phyloP scores from a whole-genome alignment of 202 grass and related monocot species.

The Panicum hallii region DNA sequence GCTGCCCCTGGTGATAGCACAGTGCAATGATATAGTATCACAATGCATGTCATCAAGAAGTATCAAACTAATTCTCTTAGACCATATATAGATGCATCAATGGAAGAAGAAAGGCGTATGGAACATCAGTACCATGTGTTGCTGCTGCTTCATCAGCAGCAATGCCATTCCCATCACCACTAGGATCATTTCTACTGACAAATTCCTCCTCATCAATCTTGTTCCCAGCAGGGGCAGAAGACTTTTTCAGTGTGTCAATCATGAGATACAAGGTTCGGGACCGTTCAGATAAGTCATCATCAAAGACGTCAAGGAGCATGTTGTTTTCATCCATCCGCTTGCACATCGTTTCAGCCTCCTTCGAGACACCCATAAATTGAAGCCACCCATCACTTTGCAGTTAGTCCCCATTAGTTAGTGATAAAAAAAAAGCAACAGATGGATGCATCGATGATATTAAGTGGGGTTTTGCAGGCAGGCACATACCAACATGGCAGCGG shows the following conservation, averaged over 20 bases:
- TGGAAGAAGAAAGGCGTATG: too few relatives aligned
- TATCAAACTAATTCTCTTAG: too few relatives aligned
- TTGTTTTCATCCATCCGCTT: neutral
- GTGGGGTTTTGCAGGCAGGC: neutral
- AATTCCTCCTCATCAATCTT: neutral
- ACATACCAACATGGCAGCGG: conserved; percentile 9
- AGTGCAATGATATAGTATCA: too few relatives aligned
- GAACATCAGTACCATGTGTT: too few relatives aligned
- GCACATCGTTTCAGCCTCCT: neutral
- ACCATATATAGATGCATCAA: too few relatives aligned
- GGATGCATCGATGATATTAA: neutral
- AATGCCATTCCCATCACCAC: too few relatives aligned
- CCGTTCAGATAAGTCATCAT: neutral
- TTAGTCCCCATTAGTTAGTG: neutral
- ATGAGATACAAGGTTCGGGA: neutral
- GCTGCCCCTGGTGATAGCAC: too few relatives aligned
- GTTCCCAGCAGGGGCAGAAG: conserved; percentile 4
- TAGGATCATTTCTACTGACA: too few relatives aligned
- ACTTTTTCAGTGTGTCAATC: neutral
- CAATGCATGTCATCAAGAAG: too few relatives aligned
- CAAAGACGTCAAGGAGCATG: neutral
- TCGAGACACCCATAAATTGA: conserved; percentile 8
- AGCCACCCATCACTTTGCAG: conserved; percentile 8
- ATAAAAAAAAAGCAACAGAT: neutral
- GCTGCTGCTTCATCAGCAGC: too few relatives aligned